phyloP scores from a whole-genome alignment of 2,329 filamentous ascomycete species.

The Colletotrichum neosansevieriae region DNA sequence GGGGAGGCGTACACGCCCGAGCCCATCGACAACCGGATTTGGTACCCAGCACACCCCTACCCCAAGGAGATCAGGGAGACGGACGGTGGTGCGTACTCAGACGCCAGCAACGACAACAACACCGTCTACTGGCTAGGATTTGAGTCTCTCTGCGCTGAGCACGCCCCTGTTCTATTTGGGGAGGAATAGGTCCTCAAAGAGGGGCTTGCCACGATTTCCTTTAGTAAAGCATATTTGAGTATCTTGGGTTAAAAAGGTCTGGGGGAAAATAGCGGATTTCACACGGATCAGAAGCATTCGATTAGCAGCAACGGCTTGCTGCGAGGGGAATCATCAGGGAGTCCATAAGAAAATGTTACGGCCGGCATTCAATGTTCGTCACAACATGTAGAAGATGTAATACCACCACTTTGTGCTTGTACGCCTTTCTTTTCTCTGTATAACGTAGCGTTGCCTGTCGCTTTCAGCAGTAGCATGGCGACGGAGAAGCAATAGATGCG shows the following conservation, averaged over 20 bases:
- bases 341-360: constrained; percentile 25
- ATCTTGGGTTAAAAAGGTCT: constrained; percentile 24
- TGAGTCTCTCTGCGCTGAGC: constrained; percentile 37
- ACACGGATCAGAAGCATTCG: constrained; percentile 22
- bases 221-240: constrained; percentile 15
- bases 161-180: constrained; percentile 35
- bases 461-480: constrained; percentile 16
- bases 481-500: constrained; percentile 25
- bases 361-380: constrained; percentile 29
- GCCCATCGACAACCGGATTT: constrained; percentile 49
- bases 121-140: constrained; percentile 38
- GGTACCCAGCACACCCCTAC: constrained; percentile 43
- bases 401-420: constrained; percentile 20
- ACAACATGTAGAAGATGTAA: constrained; percentile 26
- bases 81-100: constrained; percentile 40
- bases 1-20: constrained; percentile 44
- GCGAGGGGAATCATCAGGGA: neutral
- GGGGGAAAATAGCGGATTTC: constrained; percentile 19
- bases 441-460: constrained; percentile 20
- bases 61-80: constrained; percentile 31
- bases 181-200: constrained; percentile 20
- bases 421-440: constrained; percentile 10
- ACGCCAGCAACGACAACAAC: constrained; percentile 38
- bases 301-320: constrained; percentile 17
- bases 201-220: neutral